These are phyloP conservation scores for Sambucus nigra DNA, from an alignment of 129 eudicot genomes.

Conservation along the genomic window DNA sequence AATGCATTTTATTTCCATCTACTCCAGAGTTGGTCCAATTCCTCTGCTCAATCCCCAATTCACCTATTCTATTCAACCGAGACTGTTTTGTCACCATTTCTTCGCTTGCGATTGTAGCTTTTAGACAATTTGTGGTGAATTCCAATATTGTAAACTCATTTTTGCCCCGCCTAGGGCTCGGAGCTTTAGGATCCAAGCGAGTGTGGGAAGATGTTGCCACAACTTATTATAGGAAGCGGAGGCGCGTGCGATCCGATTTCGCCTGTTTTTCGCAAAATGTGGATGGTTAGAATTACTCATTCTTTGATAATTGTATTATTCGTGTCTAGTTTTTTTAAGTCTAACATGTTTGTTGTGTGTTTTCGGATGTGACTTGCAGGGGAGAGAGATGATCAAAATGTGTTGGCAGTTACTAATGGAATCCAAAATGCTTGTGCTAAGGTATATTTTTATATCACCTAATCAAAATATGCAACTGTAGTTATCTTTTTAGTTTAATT, in stretches of 20 bases:
- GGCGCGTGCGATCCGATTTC: constrained; percentile 18
- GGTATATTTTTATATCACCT: too few relatives aligned
- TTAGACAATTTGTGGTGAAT: constrained; percentile 27
- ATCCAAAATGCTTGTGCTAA: constrained; percentile 9
- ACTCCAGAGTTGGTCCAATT: constrained; percentile 36
- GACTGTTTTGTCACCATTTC: constrained; percentile 39
- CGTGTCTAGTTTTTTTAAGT: not conserved
- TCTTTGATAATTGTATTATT: too few relatives aligned
- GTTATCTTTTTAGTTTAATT: not conserved
- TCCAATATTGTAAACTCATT: constrained; percentile 10
- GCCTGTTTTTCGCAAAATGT: constrained; percentile 12
- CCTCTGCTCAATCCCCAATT: constrained; percentile 46
- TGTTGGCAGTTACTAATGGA: constrained; percentile 6
- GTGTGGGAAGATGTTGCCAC: too few relatives aligned
- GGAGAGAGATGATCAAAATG: constrained; percentile 15
- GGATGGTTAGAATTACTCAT: constrained; percentile 19
- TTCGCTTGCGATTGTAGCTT: constrained; percentile 19
- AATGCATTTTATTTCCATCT: constrained; percentile 20
- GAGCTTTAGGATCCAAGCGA: constrained; percentile 12
- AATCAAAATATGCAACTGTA: too few relatives aligned
- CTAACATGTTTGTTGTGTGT: not conserved
- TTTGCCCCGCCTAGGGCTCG: constrained; percentile 16
- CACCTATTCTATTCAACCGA: constrained; percentile 43
- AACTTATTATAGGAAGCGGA: constrained; percentile 41
- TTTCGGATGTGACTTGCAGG: constrained; percentile 18